Base-by-base conservation (phyloP, 192 early-diverging fungal species). In the Globomyces pollinis-pini region DNA sequence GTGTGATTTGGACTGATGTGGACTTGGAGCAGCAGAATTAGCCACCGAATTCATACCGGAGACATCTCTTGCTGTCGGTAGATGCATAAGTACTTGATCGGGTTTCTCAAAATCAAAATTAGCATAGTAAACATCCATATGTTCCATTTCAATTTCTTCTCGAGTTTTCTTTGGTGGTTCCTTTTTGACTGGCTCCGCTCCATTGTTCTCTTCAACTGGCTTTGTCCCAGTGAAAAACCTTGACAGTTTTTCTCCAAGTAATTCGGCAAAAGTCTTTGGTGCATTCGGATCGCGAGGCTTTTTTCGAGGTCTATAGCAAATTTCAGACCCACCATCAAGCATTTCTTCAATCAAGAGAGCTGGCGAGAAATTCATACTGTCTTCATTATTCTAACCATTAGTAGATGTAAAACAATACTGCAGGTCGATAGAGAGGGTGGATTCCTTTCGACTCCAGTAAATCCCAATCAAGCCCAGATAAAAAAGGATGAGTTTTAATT, bases 401-500 rank as follows among this genome's bases (percentile, higher is more conserved):
- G n/a, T n/a, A n/a, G n/a, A n/a, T n/a, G n/a, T 5, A 21, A 59
- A 33, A 16, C 24, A 41, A 63, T 54, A 78, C 77, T 50, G 80
- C 73, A 12, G 83, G 83, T 18, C 77, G 63, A 44, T 78, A 84
- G 4, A 49, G 32, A 0, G 83, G 78, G 30, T 34, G 23, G 24
- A 60, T 41, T 41, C 70, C 45, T 47, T 70, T 72, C 23, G 60
- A 50, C 13, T 52, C 65, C 16, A 81, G 64, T 20, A 28, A 38
- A 12, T 62, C 72, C 78, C 78, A 84, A 62, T 81, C 68, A 20
- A 84, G 32, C 1, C 61, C 69, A 2, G 33, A 21, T 42, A 84
- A 73, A 59, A 64, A 84, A 8, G 76, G 69, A 60, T 84, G 83
- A 3, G 35, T 59, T 59, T 44, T 77, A 26, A 79, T 62, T 31